These are phyloP conservation scores for Talaromyces albobiverticillius DNA, from an alignment of 2,329 filamentous ascomycete species.

Conservation along the genomic window DNA sequence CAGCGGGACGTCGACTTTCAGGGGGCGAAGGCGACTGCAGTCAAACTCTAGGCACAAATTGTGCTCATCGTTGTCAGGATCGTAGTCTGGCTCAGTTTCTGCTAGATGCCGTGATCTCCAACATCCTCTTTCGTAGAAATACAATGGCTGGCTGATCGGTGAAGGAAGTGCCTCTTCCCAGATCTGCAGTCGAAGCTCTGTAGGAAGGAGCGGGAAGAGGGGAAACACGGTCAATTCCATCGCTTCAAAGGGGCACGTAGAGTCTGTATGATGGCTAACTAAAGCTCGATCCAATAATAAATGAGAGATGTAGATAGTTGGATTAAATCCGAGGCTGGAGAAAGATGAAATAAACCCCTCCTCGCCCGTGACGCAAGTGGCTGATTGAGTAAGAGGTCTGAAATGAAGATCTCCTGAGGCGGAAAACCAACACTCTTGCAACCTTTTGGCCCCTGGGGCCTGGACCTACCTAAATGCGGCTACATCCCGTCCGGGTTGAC, in stretches of 20 bases:
- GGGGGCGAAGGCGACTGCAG: conserved; percentile 12
- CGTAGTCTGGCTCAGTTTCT: conserved; percentile 13
- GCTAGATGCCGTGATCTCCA: conserved; percentile 16
- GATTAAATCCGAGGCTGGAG: too few relatives aligned
- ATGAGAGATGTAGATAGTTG: neutral
- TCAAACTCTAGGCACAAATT: conserved; percentile 18
- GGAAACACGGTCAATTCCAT: conserved; percentile 6
- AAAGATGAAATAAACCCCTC: too few relatives aligned
- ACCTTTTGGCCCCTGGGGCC: too few relatives aligned
- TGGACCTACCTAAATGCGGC: neutral
- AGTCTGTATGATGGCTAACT: neutral
- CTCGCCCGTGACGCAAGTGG: too few relatives aligned
- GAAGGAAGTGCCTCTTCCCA: conserved; percentile 13
- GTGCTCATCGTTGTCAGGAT: conserved; percentile 12
- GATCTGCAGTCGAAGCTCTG: conserved; percentile 15
- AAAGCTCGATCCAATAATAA: neutral
- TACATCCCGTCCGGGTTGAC: too few relatives aligned
- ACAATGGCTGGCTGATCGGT: conserved; percentile 14
- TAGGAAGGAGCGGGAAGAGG: conserved; percentile 11
- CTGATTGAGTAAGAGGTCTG: too few relatives aligned
- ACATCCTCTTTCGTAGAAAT: conserved; percentile 18
- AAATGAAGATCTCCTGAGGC: neutral
- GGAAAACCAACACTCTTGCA: too few relatives aligned
- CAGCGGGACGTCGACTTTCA: conserved; percentile 18
- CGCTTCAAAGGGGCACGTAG: neutral